These are phyloP conservation scores for Areca catechu DNA, from an alignment of 176 grass and related monocot species.

Conservation along the genomic window DNA sequence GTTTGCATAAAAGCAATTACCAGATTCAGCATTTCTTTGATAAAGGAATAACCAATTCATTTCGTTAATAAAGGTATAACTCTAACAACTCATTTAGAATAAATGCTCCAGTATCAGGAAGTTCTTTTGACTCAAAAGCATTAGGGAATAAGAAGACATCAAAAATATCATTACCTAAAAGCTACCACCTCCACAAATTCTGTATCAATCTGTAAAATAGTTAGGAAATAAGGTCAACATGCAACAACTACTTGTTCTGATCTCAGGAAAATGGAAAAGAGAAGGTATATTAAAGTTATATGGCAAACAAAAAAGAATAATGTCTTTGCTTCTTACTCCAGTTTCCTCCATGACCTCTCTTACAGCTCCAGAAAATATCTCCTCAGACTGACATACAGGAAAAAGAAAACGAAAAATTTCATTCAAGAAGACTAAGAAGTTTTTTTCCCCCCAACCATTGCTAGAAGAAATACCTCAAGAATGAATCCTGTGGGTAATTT, in stretches of 20 bases:
- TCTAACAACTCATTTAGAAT: too few relatives aligned
- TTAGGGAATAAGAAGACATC: not conserved
- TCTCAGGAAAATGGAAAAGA: too few relatives aligned
- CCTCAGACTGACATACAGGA: conserved; percentile 48
- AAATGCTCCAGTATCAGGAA: too few relatives aligned
- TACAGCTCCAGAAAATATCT: conserved; percentile 79
- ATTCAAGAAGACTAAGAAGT: too few relatives aligned
- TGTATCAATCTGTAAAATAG: conserved; percentile 55
- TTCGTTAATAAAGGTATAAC: too few relatives aligned
- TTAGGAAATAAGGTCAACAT: conserved; percentile 10
- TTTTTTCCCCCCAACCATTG: not conserved
- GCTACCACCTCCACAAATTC: conserved; percentile 82
- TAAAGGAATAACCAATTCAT: too few relatives aligned
- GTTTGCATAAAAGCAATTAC: too few relatives aligned
- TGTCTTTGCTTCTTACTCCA: conserved; percentile 45
- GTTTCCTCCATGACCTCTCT: conserved; percentile 96
- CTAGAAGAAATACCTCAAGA: conserved; percentile 37
- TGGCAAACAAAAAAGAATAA: not conserved
- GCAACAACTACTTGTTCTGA: conserved; percentile 8
- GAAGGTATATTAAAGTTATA: not conserved
- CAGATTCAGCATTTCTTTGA: too few relatives aligned
- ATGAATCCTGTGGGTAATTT: conserved; percentile 96
- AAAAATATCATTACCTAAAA: conserved; percentile 51
- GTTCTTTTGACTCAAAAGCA: too few relatives aligned
- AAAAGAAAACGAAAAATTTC: not conserved